phyloP scores from a whole-genome alignment of 139 green algal species.

The Picochlorum sp. region DNA sequence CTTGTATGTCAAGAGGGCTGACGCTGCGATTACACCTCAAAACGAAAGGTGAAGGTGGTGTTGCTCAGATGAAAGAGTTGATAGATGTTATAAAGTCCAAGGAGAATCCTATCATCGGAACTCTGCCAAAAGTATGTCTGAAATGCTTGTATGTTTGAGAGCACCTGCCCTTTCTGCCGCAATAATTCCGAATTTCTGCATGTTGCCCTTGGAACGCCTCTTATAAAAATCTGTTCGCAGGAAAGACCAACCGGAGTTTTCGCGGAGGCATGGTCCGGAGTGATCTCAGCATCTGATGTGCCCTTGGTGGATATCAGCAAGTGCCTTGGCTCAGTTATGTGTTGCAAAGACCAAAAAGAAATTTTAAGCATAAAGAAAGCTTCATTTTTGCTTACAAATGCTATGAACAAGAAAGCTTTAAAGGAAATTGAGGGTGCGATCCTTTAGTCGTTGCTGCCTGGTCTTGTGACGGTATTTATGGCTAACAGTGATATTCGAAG shows the following conservation, averaged over 20 bases:
- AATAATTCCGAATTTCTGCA: too few relatives aligned
- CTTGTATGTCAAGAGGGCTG: conserved; percentile 21
- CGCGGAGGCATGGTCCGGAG: conserved; percentile 31
- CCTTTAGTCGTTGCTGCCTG: background rate
- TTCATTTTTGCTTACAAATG: conserved; percentile 53
- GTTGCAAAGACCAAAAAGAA: conserved; percentile 73
- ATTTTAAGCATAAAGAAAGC: conserved; percentile 78
- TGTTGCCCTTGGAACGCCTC: too few relatives aligned
- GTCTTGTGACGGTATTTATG: background rate
- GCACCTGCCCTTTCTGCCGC: background rate
- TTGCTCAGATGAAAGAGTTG: conserved; percentile 38
- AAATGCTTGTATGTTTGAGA: background rate
- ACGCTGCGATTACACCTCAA: conserved; percentile 53
- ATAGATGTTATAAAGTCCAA: conserved; percentile 29
- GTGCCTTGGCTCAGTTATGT: conserved; percentile 57
- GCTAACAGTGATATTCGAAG: too few relatives aligned
- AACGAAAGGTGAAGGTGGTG: conserved; percentile 69
- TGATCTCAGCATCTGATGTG: conserved; percentile 23
- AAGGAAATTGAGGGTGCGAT: conserved; percentile 53
- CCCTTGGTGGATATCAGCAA: conserved; percentile 26
- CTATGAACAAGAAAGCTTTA: conserved; percentile 65
- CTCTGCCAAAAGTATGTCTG: conserved; percentile 55
- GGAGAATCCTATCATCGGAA: conserved; percentile 34
- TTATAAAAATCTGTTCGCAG: too few relatives aligned
- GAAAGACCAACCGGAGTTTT: conserved; percentile 60